A percentile compares a stretch with the other conserved stretches of the same genome.
Conservation (phyloP, 306 rosid genomes). For the Casuarina cunninghamiana region DNA sequence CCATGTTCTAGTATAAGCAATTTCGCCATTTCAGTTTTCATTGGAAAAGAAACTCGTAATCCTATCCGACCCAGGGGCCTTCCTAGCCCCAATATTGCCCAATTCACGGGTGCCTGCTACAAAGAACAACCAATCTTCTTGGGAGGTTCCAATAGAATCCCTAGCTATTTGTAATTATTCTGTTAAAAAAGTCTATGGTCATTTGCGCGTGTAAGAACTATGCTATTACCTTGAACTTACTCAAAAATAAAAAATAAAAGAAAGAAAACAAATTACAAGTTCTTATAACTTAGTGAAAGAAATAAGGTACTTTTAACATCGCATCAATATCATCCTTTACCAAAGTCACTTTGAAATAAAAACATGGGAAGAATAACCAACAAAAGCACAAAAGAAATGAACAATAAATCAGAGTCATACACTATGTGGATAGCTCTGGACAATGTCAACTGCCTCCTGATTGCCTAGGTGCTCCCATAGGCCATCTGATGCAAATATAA, state of each 20-base stretch:
- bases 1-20: neutral
- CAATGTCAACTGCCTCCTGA: conserved; percentile 89
- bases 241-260: neutral
- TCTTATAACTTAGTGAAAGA: neutral
- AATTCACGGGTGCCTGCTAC: neutral
- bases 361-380: neutral
- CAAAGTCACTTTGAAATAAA: neutral
- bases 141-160: neutral
- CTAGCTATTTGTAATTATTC: neutral
- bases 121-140: neutral
- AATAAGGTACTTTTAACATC: neutral
- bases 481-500: conserved; percentile 96
- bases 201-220: neutral
- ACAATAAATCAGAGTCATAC: conserved; percentile 47
- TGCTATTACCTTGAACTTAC: neutral
- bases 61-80: no score
- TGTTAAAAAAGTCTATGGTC: neutral
- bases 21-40: neutral
- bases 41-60: no score
- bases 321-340: neutral
- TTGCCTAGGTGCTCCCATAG: conserved; percentile 93
- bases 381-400: conserved; percentile 11
- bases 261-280: neutral
- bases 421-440: conserved; percentile 67
- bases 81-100: no score